Evolutionary conservation across 1,139 yeast genomes (phyloP).

Genomic region (Diutina scorzettiae): DNA sequence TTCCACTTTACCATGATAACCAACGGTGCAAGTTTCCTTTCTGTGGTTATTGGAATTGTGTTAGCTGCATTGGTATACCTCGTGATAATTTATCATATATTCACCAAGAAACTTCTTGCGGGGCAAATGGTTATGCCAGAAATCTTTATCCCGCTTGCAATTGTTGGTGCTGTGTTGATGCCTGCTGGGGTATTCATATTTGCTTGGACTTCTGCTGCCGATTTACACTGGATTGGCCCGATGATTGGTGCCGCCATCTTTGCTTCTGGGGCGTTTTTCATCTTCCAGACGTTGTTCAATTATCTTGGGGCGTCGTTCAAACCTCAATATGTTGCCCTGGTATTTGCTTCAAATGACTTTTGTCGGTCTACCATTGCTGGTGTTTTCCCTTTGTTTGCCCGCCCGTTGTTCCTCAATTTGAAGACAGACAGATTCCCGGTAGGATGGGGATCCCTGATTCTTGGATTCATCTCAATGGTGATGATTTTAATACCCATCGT

Average conservation of each 20-base stretch:
- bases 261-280: slow-evolving; percentile 24
- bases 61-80: slow-evolving; percentile 14
- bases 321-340: slow-evolving; percentile 33
- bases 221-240: slow-evolving; percentile 33
- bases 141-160: slow-evolving; percentile 42
- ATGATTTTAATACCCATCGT: slow-evolving; percentile 59
- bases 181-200: slow-evolving; percentile 36
- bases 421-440: slow-evolving; percentile 37
- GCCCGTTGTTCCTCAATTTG: slow-evolving; percentile 35
- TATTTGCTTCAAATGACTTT: slow-evolving; percentile 44
- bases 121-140: slow-evolving; percentile 44
- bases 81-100: slow-evolving; percentile 12
- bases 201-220: slow-evolving; percentile 35
- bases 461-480: slow-evolving; percentile 11
- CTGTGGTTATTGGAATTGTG: slow-evolving; percentile 33
- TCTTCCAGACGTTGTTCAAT: slow-evolving; percentile 26
- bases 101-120: slow-evolving; percentile 18
- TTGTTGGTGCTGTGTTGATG: slow-evolving; percentile 28
- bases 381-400: slow-evolving; percentile 51
- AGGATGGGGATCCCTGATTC: slow-evolving; percentile 56
- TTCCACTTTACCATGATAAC: slow-evolving; percentile 38
- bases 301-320: neutral
- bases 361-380: slow-evolving; percentile 44
- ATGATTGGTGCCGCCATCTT: slow-evolving; percentile 29
- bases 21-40: slow-evolving; percentile 34